These are phyloP conservation scores for Ustilago loliicola DNA, from an alignment of 1,284 basidiomycete species.

Conservation along the genomic window DNA sequence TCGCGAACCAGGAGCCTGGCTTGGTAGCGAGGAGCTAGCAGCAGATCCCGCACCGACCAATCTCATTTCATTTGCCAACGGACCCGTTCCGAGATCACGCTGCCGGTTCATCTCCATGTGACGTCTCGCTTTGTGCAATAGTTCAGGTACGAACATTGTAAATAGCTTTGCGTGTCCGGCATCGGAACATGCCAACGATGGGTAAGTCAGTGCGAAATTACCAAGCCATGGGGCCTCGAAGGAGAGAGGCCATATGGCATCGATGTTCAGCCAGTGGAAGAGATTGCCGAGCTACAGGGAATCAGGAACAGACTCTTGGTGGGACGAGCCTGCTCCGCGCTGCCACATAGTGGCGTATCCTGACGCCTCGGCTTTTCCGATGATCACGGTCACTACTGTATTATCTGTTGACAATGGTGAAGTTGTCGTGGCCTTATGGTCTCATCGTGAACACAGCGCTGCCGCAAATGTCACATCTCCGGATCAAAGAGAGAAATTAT, in stretches of 20 bases:
- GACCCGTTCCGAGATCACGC: background rate
- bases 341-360: background rate
- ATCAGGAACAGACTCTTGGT: background rate
- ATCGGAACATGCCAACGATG: background rate
- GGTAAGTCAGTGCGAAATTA: too few species aligned
- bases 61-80: background rate
- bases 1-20: too few species aligned
- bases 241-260: background rate
- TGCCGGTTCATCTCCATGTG: background rate
- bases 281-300: background rate
- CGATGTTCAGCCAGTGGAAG: background rate
- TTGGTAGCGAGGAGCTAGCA: too few species aligned
- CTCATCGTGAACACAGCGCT: too few species aligned
- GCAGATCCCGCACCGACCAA: too few species aligned
- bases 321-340: background rate
- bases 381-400: background rate
- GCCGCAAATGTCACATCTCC: too few species aligned
- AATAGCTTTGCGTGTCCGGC: background rate
- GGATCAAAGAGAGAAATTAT: too few species aligned
- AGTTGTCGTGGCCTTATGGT: too few species aligned
- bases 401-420: too few species aligned
- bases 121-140: background rate
- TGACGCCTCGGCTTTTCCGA: background rate
- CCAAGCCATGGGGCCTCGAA: background rate
- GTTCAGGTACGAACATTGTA: background rate